Evolutionary conservation across 2,329 filamentous ascomycete species (phyloP), one percentile per base, ranked within the genome.

Genomic region (Helotiales sp.): DNA sequence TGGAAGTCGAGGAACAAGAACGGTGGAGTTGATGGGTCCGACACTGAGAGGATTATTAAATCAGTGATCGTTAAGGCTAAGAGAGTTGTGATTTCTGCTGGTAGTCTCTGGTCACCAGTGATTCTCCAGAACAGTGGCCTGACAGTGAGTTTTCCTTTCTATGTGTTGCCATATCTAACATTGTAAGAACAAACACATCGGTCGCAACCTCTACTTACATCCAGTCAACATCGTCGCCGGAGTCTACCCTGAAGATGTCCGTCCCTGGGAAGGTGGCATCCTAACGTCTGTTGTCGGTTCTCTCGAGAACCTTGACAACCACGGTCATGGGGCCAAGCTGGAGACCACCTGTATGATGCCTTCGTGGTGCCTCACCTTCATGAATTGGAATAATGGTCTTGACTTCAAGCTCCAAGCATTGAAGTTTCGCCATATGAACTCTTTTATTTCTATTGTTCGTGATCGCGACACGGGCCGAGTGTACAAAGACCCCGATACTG

Each of bases 121-220:
- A 71, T 96, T 1, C 78, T 97, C 46, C 76, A 85, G 62, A 86
- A 87, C 51, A 96, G 90, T 58, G 91, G 90, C 1, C 72, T 96
- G 55, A 86, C 82, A 70, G 84, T 85, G 36, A 38, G 55, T 34
- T 13, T 15, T 10, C 27, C 12, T 12, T 40, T 19, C 5, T 19
- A 12, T 17, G 27, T 17, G 5, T 49, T 12, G 13, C 24, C 12
- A 6, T 10, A 10, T 31, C 51, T 58, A 19, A 58, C 33, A 29
- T 5, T 17, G 17, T 2, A 17, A 61, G 76, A 96, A 96, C 70
- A 79, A 81, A 3, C 86, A 96, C 52, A 87, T 96, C 60, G 93
- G 93, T n/a, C 82, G 80, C 8, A 89, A 96, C 67, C 81, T 97
- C 5, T 79, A 93, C 66, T 72, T 96, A 1, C 93, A 97, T 69